Conservation (phyloP, 1,284 basidiomycete genomes). For the Pisolithus thermaeus region DNA sequence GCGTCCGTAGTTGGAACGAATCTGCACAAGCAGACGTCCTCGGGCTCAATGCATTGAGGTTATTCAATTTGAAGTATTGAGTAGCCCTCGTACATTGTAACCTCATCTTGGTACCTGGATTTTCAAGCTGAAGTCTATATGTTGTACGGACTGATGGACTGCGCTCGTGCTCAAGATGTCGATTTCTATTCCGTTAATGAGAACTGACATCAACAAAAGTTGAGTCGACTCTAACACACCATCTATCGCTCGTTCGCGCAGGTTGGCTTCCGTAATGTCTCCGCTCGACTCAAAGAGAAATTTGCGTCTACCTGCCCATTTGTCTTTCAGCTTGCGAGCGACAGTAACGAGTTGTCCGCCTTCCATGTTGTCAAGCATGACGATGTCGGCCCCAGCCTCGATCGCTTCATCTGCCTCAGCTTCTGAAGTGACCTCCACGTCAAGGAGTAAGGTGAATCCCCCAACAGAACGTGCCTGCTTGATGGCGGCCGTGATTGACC, state of each 20-base stretch:
- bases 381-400: conserved; percentile 90
- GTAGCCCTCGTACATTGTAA: conserved; percentile 7
- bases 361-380: conserved; percentile 98
- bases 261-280: conserved; percentile 82
- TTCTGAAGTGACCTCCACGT: conserved; percentile 90
- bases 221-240: conserved; percentile 40
- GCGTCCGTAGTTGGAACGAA: conserved; percentile 48
- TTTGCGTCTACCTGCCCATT: conserved; percentile 72
- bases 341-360: conserved; percentile 66
- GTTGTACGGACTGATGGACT: conserved; percentile 88
- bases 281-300: conserved; percentile 91
- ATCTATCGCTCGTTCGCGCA: conserved; percentile 69
- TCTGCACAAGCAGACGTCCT: conserved; percentile 52
- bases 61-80: conserved; percentile 48
- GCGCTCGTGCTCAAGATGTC: conserved; percentile 91
- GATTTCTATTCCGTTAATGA: conserved; percentile 52
- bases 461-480: conserved; percentile 82
- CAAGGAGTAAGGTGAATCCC: conserved; percentile 89
- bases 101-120: conserved; percentile 60
- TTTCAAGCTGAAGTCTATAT: conserved; percentile 93
- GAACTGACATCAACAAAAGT: not conserved
- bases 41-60: conserved; percentile 62
- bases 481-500: conserved; percentile 88
- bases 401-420: conserved; percentile 95
- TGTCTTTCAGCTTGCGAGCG: conserved; percentile 67